Evolutionary conservation across 1,284 basidiomycete genomes (phyloP).

Genomic region (Pseudozyma sp.): DNA sequence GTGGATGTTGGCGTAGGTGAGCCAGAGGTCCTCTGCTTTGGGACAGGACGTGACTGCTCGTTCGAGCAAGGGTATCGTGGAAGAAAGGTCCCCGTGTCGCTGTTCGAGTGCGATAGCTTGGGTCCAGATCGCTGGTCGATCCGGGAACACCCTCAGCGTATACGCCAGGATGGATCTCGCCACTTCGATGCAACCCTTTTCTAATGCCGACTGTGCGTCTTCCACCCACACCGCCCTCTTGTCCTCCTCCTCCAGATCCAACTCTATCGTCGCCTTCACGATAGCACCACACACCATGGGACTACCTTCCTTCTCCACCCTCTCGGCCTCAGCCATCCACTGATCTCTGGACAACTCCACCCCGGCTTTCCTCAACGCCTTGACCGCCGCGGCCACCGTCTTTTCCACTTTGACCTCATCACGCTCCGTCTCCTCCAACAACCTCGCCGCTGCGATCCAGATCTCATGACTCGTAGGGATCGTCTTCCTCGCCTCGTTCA

Average conservation of each 20-base stretch:
- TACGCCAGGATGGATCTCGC: conserved; percentile 89
- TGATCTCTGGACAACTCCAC: conserved; percentile 91
- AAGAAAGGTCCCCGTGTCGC: conserved; percentile 82
- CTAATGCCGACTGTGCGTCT: conserved; percentile 85
- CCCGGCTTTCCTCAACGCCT: conserved; percentile 82
- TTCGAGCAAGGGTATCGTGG: conserved; percentile 83
- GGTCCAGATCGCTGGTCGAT: conserved; percentile 84
- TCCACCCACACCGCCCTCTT: conserved; percentile 87
- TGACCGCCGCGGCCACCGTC: conserved; percentile 86
- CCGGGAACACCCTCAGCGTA: conserved; percentile 89
- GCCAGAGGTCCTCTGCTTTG: conserved; percentile 93
- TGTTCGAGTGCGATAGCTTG: conserved; percentile 92
- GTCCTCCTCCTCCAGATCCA: conserved; percentile 96
- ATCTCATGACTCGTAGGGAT: conserved; percentile 97
- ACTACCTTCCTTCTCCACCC: conserved; percentile 86
- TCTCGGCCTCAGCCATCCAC: conserved; percentile 94
- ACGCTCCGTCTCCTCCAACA: conserved; percentile 75
- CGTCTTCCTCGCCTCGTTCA: conserved; percentile 93
- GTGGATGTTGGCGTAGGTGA: conserved; percentile 96
- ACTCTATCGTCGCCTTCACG: conserved; percentile 90
- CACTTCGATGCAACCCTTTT: conserved; percentile 81
- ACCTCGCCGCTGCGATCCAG: conserved; percentile 93
- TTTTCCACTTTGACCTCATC: conserved; percentile 79
- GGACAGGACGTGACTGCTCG: conserved; percentile 89
- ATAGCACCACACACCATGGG: conserved; percentile 91